phyloP scores from a whole-genome alignment of 345 rosid species.

The Carallia pectinifolia region DNA sequence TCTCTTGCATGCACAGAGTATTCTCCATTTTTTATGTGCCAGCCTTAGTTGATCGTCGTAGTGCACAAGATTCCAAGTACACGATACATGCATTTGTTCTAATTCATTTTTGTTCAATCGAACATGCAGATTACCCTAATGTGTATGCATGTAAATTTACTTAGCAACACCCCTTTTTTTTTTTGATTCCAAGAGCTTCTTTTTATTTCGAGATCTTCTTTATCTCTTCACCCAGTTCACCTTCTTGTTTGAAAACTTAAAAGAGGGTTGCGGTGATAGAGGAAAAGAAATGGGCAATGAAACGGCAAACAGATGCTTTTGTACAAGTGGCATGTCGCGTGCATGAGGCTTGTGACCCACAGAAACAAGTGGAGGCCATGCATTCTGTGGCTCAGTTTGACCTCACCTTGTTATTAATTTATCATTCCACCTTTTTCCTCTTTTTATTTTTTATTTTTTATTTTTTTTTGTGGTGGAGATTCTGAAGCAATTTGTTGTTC shows the following conservation, averaged over 20 bases:
- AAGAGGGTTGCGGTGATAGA: not conserved
- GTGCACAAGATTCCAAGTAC: too few species aligned
- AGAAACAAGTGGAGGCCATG: slow-evolving; percentile 50
- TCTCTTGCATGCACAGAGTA: too few species aligned
- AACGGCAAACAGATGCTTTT: not conserved
- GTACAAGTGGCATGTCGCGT: slow-evolving; percentile 36
- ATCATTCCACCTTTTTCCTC: not conserved
- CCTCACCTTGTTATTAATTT: slow-evolving; percentile 1
- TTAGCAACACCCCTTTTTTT: not conserved
- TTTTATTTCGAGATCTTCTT: not conserved
- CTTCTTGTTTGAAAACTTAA: not conserved
- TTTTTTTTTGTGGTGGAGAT: too few species aligned
- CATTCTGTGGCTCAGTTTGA: slow-evolving; percentile 21
- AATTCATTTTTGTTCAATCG: too few species aligned
- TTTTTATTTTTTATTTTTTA: too few species aligned
- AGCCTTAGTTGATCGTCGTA: too few species aligned
- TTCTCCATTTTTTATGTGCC: too few species aligned
- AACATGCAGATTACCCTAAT: too few species aligned
- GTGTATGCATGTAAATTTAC: too few species aligned
- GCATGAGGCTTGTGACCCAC: slow-evolving; percentile 26
- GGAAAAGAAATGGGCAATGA: slow-evolving; percentile 5
- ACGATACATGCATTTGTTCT: too few species aligned
- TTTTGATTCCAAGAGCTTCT: not conserved
- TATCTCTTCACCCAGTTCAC: not conserved
- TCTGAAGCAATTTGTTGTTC: too few species aligned